Conservation (phyloP, 2,329 filamentous ascomycete genomes). For the Colletotrichum acutatum region DNA sequence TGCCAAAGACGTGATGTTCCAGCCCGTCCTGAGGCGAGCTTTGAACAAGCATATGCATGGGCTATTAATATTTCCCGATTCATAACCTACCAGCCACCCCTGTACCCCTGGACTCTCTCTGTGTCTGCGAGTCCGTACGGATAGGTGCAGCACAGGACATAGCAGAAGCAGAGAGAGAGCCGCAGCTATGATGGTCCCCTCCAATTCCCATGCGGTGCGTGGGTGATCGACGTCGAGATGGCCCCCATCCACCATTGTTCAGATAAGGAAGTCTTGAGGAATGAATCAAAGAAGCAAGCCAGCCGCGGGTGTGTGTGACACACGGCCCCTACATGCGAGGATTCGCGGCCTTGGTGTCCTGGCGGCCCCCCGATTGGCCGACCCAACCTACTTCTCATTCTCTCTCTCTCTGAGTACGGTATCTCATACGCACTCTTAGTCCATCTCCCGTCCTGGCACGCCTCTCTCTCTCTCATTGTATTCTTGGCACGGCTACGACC, state of each 20-base stretch:
- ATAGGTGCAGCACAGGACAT: neutral
- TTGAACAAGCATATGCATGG: constrained; percentile 4
- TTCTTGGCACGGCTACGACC: constrained; percentile 28
- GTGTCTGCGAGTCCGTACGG: neutral
- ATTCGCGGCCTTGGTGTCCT: constrained; percentile 22
- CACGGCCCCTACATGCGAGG: constrained; percentile 2
- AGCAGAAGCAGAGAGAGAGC: neutral
- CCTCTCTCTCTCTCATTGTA: neutral
- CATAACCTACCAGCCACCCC: neutral
- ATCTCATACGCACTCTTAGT: neutral
- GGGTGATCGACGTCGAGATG: constrained; percentile 31
- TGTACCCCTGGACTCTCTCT: neutral
- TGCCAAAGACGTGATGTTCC: neutral
- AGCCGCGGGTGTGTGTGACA: neutral
- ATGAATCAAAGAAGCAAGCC: constrained; percentile 11
- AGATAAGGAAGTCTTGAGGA: constrained; percentile 29
- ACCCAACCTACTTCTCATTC: neutral
- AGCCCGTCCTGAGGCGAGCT: neutral
- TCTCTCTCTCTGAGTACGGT: neutral
- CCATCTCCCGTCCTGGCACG: neutral
- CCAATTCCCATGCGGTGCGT: neutral
- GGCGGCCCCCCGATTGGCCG: constrained; percentile 28
- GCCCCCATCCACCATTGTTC: constrained; percentile 24
- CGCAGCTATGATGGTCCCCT: neutral
- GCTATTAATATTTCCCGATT: constrained; percentile 31